Evolutionary conservation across 306 rosid genomes (phyloP), one percentile per base, ranked within the genome.

Genomic region (Prunus mira): DNA sequence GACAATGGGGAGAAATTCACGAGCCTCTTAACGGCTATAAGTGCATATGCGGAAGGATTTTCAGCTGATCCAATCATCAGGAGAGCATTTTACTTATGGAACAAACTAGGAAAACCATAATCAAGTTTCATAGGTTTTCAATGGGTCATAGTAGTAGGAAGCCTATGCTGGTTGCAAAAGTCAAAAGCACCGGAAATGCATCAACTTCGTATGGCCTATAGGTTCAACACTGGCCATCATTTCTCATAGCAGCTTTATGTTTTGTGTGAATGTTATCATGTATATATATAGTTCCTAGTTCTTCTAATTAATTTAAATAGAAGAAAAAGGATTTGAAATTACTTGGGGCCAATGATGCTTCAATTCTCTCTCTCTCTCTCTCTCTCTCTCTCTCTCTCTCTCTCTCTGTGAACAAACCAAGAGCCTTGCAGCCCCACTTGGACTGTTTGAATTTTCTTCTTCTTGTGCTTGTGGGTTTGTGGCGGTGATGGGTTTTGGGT

Each of bases 31-130:
- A 70, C 73, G 3, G 98, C 98, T 17, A 88, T 95, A 70, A 74
- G 97, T 84, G 98, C 97, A 25, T 92, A 94, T 20, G 98, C 97
- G 3, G 97, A 95, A 81, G 96, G 97, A 76, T 90, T 89, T 77
- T 92, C 97, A 3, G 94, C 97, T 19, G 93, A 95, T 79, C 91
- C 96, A 32, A 67, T 90, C 50, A 89, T 92, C 63, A 88, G 93
- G 69, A 88, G 92, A 84, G 86, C 89, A 13, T 71, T 79, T 69
- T 80, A 79, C 83, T 67, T 87, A 55, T 84, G 90, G 90, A 81
- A 77, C 72, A 87, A 79, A 80, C 80, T 87, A 84, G 43, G 67
- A 77, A 67, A 74, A 34, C 57, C 71, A 38, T 38, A 74, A 45
- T 38, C 50, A 47, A 30, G 62, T 28, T 65, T 19, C 11, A 1